Evolutionary conservation across 495 filamentous ascomycete species (phyloP), one percentile per base, ranked within the genome.

Genomic region (Penicillium goetzii): DNA sequence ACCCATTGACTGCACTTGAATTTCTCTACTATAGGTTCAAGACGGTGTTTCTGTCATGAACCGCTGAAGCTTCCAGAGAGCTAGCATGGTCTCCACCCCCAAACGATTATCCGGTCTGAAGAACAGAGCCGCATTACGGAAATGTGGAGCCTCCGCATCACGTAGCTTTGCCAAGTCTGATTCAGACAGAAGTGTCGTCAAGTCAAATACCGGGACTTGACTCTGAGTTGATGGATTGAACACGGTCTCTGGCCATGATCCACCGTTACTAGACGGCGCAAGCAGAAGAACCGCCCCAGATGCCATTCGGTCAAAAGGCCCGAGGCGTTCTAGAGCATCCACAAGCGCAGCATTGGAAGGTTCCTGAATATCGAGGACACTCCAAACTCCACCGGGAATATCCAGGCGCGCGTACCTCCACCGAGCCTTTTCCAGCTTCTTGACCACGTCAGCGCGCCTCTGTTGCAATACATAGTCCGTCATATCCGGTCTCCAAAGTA

Each of bases 401-500:
- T 57, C 64, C 52, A 62, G 55, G 54, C 14, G 71, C 55, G 64
- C 60, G 40, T 64, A 67, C 30, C 28, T 66, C 47, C 58, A 56
- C 43, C 62, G 76, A 28, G 58, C 67, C 55, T 69, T 67, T 43
- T 71, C 61, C 36, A 86, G 57, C 14, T 63, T 59, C 58, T 84
- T 80, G 1, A 80, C 60, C 12, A 85, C 76, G 2, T 80, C 71
- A 15, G 73, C 67, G 3, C 86, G 78, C 78, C 90, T 80, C 33
- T 81, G 57, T 8, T 76, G 71, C 0, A 89, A 74, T 3, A 92
- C 61, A 49, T 88, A 84, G 0, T 73, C 71, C n/a, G 83, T 81
- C 88, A 92, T 92, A 66, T 93, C 89, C 36, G 78, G 41, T 17
- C 88, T 84, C 89, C 89, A 94, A 4, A 83, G 68, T 15, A 85